These are phyloP conservation scores for Erythrobasidium hasegawianum DNA, from an alignment of 1,284 basidiomycete genomes.

Conservation along the genomic window DNA sequence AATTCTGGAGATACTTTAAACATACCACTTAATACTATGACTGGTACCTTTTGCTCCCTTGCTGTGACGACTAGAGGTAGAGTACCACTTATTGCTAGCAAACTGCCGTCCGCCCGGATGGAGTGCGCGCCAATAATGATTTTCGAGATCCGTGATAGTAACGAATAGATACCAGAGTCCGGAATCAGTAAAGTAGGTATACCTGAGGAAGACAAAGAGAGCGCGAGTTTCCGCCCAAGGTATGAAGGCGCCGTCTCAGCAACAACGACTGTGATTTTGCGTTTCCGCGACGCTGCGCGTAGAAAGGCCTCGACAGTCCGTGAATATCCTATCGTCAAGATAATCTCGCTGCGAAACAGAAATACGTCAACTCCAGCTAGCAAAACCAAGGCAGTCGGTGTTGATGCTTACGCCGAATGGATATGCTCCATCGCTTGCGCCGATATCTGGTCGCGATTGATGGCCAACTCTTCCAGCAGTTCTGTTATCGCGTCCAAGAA, in stretches of 20 bases:
- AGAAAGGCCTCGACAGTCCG: constrained; percentile 91
- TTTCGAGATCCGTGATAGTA: constrained; percentile 97
- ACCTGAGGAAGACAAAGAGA: constrained; percentile 67
- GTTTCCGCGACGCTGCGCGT: constrained; percentile 79
- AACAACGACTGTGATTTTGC: constrained; percentile 94
- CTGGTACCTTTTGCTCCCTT: constrained; percentile 84
- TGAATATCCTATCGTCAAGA: constrained; percentile 90
- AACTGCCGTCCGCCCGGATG: constrained; percentile 90
- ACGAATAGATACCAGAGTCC: constrained; percentile 87
- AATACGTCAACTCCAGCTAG: background rate
- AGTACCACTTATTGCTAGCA: constrained; percentile 82
- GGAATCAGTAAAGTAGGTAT: constrained; percentile 94
- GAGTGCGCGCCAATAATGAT: constrained; percentile 83
- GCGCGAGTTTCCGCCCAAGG: constrained; percentile 78
- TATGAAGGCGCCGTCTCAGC: constrained; percentile 89
- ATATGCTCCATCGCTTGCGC: constrained; percentile 94
- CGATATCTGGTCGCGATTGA: constrained; percentile 89
- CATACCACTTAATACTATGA: constrained; percentile 89
- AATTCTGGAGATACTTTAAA: constrained; percentile 94
- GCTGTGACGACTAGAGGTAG: constrained; percentile 82
- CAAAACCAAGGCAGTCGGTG: background rate
- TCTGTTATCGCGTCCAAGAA: constrained; percentile 56
- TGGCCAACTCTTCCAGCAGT: constrained; percentile 91
- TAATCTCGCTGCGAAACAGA: constrained; percentile 69
- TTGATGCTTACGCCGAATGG: constrained; percentile 75